Conservation (phyloP, 2,329 filamentous ascomycete species). For the Diaporthe capsici region DNA sequence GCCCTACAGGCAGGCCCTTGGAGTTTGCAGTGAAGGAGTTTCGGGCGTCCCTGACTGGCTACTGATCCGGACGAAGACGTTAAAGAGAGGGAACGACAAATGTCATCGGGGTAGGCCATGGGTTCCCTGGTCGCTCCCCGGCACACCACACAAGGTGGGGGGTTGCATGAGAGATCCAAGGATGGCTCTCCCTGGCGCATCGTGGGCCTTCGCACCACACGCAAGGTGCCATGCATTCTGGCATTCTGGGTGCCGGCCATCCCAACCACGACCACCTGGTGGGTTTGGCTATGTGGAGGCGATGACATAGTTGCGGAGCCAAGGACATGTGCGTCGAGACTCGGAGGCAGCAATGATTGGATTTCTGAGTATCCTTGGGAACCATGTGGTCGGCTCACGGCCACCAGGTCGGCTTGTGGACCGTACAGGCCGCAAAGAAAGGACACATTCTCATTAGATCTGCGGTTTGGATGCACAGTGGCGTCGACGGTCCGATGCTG, state of each 20-base stretch:
- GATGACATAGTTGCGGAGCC: constrained; percentile 39
- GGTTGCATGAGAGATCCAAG: constrained; percentile 26
- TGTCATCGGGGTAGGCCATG: constrained; percentile 5
- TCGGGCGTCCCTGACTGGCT: background rate
- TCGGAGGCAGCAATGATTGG: constrained; percentile 27
- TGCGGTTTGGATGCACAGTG: constrained; percentile 38
- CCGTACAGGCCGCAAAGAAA: constrained; percentile 14
- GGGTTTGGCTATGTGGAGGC: constrained; percentile 32
- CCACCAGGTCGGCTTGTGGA: constrained; percentile 28
- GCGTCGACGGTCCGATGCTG: constrained; percentile 34
- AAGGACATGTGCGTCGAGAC: constrained; percentile 17
- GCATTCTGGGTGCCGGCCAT: constrained; percentile 12
- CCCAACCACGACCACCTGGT: constrained; percentile 26
- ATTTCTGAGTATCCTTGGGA: constrained; percentile 30
- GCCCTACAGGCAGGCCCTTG: constrained; percentile 17
- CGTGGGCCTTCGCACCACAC: constrained; percentile 30
- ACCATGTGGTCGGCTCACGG: constrained; percentile 41
- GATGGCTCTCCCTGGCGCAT: constrained; percentile 8
- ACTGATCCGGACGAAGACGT: constrained; percentile 1
- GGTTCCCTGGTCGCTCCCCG: constrained; percentile 21
- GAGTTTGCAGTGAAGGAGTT: background rate
- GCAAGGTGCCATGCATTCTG: constrained; percentile 22
- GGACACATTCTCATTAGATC: constrained; percentile 31
- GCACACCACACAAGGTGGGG: constrained; percentile 1
- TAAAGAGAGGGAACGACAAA: background rate